Conservation (phyloP, 2,329 filamentous ascomycete species). For the Paecilomyces niveus region DNA sequence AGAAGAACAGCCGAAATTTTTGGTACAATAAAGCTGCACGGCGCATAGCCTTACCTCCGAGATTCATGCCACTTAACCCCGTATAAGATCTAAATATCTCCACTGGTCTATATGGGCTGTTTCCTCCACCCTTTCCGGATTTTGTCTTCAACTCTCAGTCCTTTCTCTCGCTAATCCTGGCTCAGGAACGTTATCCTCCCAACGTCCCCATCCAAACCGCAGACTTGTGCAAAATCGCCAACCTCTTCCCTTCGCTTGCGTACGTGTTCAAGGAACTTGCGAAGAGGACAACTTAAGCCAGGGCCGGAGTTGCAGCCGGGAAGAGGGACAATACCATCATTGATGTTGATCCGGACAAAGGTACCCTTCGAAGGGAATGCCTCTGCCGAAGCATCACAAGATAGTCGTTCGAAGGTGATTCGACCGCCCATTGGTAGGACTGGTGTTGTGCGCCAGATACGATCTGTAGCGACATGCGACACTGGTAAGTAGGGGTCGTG, state of each 20-base stretch:
- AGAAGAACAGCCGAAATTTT: too few relatives aligned
- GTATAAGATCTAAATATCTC: too few relatives aligned
- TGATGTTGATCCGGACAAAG: conserved; percentile 50
- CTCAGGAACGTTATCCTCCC: conserved; percentile 42
- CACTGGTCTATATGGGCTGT: not conserved
- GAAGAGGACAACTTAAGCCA: conserved; percentile 41
- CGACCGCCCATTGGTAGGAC: conserved; percentile 53
- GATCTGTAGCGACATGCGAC: conserved; percentile 35
- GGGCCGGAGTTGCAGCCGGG: conserved; percentile 42
- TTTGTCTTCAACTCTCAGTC: not conserved
- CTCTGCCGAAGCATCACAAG: conserved; percentile 25
- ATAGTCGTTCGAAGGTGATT: conserved; percentile 48
- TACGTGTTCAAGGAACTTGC: conserved; percentile 37
- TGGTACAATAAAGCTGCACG: too few relatives aligned
- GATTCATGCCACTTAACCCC: too few relatives aligned
- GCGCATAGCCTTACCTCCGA: too few relatives aligned
- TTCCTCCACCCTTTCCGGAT: not conserved
- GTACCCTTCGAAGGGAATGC: conserved; percentile 13
- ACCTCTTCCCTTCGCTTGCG: conserved; percentile 33
- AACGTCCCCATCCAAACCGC: conserved; percentile 38
- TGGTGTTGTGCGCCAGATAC: conserved; percentile 50
- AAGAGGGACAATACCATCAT: conserved; percentile 48
- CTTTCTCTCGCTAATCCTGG: not conserved
- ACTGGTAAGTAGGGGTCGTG: conserved; percentile 38
- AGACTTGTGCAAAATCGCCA: conserved; percentile 43